Evolutionary conservation across 1,284 basidiomycete species (phyloP).

Genomic region (Microbotryum violaceum): DNA sequence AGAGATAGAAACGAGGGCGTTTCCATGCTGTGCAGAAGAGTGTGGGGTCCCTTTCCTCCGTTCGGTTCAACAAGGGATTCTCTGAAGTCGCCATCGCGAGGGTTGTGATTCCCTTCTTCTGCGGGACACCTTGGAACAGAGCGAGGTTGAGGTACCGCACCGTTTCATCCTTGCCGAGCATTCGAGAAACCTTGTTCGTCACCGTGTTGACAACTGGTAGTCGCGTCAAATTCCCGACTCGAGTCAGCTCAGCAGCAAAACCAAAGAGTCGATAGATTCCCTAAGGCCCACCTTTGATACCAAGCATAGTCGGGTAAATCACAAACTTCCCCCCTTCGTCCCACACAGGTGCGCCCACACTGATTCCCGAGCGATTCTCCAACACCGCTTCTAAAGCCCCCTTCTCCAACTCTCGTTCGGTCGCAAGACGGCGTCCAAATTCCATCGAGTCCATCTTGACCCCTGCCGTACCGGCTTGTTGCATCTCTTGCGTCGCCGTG

Average conservation of each 20-base stretch:
- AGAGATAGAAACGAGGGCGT: conserved; percentile 91
- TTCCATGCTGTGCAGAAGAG: conserved; percentile 91
- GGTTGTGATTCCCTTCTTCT: conserved; percentile 76
- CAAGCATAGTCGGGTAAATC: conserved; percentile 84
- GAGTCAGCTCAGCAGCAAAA: not conserved
- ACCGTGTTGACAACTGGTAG: conserved; percentile 79
- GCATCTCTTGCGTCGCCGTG: conserved; percentile 85
- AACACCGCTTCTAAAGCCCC: conserved; percentile 52
- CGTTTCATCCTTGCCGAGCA: conserved; percentile 91
- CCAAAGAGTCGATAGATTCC: not conserved
- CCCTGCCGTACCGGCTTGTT: conserved; percentile 49
- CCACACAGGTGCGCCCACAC: conserved; percentile 82
- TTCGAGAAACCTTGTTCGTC: conserved; percentile 81
- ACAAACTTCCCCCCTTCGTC: conserved; percentile 94
- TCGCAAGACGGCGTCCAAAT: conserved; percentile 87
- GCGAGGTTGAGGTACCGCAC: conserved; percentile 81
- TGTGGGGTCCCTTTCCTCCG: conserved; percentile 76
- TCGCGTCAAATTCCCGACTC: not conserved
- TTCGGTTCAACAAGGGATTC: conserved; percentile 85
- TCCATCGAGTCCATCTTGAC: conserved; percentile 98
- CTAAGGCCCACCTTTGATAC: conserved; percentile 71
- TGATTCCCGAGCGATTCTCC: conserved; percentile 33
- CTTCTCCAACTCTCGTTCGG: conserved; percentile 83
- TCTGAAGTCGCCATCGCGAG: conserved; percentile 88
- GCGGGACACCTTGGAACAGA: conserved; percentile 86